A percentile compares a stretch with the other conserved stretches of the same genome.
phyloP scores from a whole-genome alignment of 169 alveolate genomes.

The Eimeria brunetti region DNA sequence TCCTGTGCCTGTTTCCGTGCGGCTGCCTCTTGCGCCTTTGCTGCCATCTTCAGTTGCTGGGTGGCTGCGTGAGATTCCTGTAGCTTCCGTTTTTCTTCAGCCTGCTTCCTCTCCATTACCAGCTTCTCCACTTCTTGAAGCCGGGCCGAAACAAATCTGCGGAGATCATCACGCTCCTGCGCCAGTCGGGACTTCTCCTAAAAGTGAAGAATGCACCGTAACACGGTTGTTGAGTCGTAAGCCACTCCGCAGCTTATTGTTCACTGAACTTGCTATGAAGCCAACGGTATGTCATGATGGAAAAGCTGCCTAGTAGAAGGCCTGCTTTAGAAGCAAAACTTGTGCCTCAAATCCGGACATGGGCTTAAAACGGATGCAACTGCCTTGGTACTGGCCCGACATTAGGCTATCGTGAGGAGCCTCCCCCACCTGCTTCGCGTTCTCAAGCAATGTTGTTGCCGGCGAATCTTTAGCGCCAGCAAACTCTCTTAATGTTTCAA shows the following conservation, averaged over 20 bases:
- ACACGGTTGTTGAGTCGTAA: neutral
- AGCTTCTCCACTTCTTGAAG: constrained; percentile 69
- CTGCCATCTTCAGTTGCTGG: constrained; percentile 13
- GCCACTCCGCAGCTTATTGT: neutral
- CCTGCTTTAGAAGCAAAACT: neutral
- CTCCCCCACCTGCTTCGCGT: constrained; percentile 30
- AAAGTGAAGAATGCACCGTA: neutral
- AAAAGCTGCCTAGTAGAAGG: neutral
- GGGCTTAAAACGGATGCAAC: neutral
- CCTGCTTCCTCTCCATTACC: constrained; percentile 48
- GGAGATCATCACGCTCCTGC: constrained; percentile 65
- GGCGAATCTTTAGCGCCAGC: constrained; percentile 51
- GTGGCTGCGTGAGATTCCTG: constrained; percentile 43
- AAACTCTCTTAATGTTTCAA: constrained; percentile 38
- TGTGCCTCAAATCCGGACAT: neutral
- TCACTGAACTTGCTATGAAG: neutral
- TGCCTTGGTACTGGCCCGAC: neutral
- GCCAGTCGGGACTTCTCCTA: constrained; percentile 37
- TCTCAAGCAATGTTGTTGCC: constrained; percentile 27
- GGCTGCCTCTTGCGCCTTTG: constrained; percentile 41
- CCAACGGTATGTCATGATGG: neutral
- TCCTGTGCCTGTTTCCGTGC: constrained; percentile 38
- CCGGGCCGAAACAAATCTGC: constrained; percentile 52
- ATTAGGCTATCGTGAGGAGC: neutral
- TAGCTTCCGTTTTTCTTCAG: constrained; percentile 43